Evolutionary conservation across 768 basidiomycete species (phyloP).

Genomic region (Suillus alpinus): DNA sequence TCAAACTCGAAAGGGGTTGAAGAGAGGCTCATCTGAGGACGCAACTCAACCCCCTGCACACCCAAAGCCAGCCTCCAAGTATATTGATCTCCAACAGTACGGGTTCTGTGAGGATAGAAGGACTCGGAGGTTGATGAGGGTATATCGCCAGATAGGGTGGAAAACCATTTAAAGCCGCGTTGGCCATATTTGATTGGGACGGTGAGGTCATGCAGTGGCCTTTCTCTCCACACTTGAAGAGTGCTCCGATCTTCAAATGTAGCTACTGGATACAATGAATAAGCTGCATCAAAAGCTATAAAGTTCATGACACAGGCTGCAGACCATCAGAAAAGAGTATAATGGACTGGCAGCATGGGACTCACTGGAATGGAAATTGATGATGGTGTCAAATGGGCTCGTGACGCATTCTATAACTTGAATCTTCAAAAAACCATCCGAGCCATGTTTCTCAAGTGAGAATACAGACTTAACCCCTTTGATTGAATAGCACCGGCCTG

Average conservation of each 20-base stretch:
- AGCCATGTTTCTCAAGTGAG: too few species aligned
- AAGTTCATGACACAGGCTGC: too few species aligned
- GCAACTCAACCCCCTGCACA: slow-evolving; percentile 10
- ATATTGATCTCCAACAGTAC: slow-evolving; percentile 30
- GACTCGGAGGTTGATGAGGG: not conserved
- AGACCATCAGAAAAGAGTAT: too few species aligned
- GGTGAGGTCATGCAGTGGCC: not conserved
- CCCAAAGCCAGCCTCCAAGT: slow-evolving; percentile 32
- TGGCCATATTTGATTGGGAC: slow-evolving; percentile 32
- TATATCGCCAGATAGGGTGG: slow-evolving; percentile 4
- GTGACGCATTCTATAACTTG: too few species aligned
- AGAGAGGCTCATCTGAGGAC: slow-evolving; percentile 10
- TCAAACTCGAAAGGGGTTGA: slow-evolving; percentile 14
- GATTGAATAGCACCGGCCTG: slow-evolving; percentile 6
- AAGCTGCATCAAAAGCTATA: too few species aligned
- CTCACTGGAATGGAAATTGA: too few species aligned
- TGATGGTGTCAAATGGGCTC: too few species aligned
- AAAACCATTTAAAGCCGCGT: slow-evolving; percentile 35
- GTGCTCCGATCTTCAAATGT: too few species aligned
- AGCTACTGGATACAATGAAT: too few species aligned
- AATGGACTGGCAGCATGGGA: too few species aligned
- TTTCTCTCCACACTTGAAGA: slow-evolving; percentile 8
- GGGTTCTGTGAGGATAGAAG: slow-evolving; percentile 4
- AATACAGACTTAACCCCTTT: slow-evolving; percentile 11
- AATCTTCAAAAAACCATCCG: too few species aligned